phyloP scores from a whole-genome alignment of 495 filamentous ascomycete genomes.

The Neurospora pannonica region DNA sequence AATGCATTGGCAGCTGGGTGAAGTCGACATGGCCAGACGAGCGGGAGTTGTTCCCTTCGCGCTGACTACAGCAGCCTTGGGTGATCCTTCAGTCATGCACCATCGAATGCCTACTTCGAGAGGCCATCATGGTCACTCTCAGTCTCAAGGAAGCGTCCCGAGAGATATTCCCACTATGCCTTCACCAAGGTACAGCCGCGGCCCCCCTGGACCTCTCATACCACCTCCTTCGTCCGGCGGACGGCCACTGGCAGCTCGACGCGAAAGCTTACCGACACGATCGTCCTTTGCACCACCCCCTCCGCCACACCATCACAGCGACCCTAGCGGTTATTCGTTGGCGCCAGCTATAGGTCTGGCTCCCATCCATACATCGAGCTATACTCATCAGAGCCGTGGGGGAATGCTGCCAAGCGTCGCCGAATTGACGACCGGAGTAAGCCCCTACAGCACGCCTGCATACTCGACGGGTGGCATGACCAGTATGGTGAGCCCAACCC shows the following conservation, averaged over 20 bases:
- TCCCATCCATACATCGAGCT: slow-evolving; percentile 30
- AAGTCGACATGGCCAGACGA: slow-evolving; percentile 81
- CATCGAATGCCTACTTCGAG: slow-evolving; percentile 24
- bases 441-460: slow-evolving; percentile 44
- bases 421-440: slow-evolving; percentile 46
- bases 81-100: slow-evolving; percentile 40
- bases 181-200: slow-evolving; percentile 28
- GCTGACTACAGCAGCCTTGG: slow-evolving; percentile 50
- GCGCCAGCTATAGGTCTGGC: slow-evolving; percentile 29
- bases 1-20: slow-evolving; percentile 97
- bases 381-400: slow-evolving; percentile 10
- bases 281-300: slow-evolving; percentile 20
- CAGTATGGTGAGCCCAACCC: slow-evolving; percentile 21
- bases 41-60: slow-evolving; percentile 79
- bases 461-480: slow-evolving; percentile 33
- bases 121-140: slow-evolving; percentile 31
- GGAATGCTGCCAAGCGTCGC: slow-evolving; percentile 41
- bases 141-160: slow-evolving; percentile 38
- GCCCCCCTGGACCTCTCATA: slow-evolving; percentile 9
- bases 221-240: slow-evolving; percentile 13
- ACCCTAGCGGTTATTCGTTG: slow-evolving; percentile 16
- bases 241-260: slow-evolving; percentile 26
- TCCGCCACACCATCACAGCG: background rate
- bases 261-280: slow-evolving; percentile 36
- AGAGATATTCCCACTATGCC: slow-evolving; percentile 26